Evolutionary conservation across 768 basidiomycete genomes (phyloP).

Genomic region (Mycena vulgaris): DNA sequence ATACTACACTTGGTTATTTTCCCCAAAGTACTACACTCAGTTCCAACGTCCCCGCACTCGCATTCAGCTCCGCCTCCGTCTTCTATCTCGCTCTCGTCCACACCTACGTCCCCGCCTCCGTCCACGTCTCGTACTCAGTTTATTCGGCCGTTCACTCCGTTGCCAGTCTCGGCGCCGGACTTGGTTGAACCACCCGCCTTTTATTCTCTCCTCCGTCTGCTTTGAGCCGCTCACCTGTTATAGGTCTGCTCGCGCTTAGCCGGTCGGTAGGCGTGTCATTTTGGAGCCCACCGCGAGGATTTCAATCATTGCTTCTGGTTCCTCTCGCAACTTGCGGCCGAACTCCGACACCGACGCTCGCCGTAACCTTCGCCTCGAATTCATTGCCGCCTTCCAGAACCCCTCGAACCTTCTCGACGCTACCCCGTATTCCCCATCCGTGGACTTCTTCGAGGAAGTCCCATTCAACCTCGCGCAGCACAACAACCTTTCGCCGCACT

Average conservation of each 20-base stretch:
- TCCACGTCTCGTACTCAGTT: no score
- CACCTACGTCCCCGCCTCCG: no score
- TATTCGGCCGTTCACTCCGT: no score
- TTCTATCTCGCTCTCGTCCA: no score
- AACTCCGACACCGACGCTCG: neutral
- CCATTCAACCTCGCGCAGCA: neutral
- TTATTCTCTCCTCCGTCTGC: no score
- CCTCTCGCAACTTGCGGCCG: constrained; percentile 9
- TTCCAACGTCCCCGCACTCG: no score
- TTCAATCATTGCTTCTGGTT: constrained; percentile 17
- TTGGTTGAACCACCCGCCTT: no score
- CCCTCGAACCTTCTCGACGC: neutral
- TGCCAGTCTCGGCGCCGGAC: no score
- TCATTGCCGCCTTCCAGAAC: constrained; percentile 7
- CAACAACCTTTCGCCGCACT: constrained; percentile 17
- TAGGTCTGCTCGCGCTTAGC: constrained; percentile 10
- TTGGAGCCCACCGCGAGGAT: constrained; percentile 28
- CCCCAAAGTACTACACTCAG: no score
- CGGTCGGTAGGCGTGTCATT: constrained; percentile 13
- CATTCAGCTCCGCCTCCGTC: no score
- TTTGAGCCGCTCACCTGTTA: no score
- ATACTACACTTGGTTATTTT: no score
- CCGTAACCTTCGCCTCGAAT: constrained; percentile 8
- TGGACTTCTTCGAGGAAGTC: neutral
- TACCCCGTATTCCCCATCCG: neutral